These are phyloP conservation scores for Mrakia hoshinonis DNA, from an alignment of 768 basidiomycete species.

Conservation along the genomic window DNA sequence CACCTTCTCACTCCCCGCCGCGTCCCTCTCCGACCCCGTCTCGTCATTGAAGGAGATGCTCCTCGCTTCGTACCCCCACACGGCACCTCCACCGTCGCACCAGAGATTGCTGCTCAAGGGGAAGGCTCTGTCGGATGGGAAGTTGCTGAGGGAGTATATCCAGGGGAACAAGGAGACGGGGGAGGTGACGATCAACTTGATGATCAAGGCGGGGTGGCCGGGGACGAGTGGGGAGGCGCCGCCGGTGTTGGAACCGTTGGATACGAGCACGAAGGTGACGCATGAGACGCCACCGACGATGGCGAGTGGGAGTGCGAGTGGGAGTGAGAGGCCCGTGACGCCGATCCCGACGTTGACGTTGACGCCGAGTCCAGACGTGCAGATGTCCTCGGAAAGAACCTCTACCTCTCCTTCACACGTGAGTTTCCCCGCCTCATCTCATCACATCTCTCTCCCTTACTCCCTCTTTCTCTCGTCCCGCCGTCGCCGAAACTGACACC, in stretches of 20 bases:
- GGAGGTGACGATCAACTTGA: slow-evolving; percentile 73
- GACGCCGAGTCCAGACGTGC: slow-evolving; percentile 23
- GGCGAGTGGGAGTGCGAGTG: neutral
- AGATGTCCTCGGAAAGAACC: slow-evolving; percentile 37
- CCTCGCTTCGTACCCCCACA: slow-evolving; percentile 47
- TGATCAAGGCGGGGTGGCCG: slow-evolving; percentile 67
- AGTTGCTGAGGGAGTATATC: slow-evolving; percentile 78
- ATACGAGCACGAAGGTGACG: too few relatives aligned
- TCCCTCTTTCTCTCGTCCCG: too few relatives aligned
- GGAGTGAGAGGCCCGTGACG: neutral
- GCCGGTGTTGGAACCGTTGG: too few relatives aligned
- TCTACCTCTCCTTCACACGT: slow-evolving; percentile 28
- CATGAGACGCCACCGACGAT: neutral
- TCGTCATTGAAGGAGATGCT: slow-evolving; percentile 68
- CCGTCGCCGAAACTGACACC: slow-evolving; percentile 41
- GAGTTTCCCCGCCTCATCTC: too few relatives aligned
- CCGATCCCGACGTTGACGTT: slow-evolving; percentile 18
- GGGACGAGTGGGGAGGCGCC: too few relatives aligned
- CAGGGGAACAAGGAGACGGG: slow-evolving; percentile 48
- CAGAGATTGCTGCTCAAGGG: slow-evolving; percentile 88
- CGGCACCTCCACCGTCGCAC: slow-evolving; percentile 60
- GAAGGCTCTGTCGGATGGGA: slow-evolving; percentile 80
- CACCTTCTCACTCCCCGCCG: slow-evolving; percentile 56
- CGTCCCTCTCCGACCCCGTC: slow-evolving; percentile 76
- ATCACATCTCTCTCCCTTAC: too few relatives aligned